phyloP scores from a whole-genome alignment of 345 rosid genomes.

The Noccaea bulbosa region DNA sequence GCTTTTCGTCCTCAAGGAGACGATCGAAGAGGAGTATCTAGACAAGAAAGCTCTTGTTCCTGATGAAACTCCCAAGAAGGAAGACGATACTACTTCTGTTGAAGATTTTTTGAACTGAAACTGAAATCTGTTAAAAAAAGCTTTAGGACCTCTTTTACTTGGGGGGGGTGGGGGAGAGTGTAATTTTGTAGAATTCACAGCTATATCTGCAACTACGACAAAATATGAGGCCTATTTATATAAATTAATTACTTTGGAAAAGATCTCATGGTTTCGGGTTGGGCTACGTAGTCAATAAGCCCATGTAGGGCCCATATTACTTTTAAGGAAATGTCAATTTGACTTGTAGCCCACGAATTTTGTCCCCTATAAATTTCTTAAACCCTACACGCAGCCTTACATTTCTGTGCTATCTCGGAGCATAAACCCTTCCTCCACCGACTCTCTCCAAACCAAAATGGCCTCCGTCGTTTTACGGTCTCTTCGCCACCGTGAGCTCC shows the following conservation, averaged over 20 bases:
- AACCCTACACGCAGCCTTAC: conserved; percentile 45
- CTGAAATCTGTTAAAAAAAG: conserved; percentile 18
- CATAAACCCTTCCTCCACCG: conserved; percentile 45
- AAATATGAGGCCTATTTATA: conserved; percentile 6
- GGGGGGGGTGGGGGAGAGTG: neutral
- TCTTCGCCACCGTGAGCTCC: conserved; percentile 53
- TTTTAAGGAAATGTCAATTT: neutral
- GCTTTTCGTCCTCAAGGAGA: conserved; percentile 81
- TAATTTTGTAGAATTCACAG: conserved; percentile 27
- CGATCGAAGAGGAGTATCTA: conserved; percentile 82
- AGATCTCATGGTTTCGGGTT: neutral
- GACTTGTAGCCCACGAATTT: conserved; percentile 40
- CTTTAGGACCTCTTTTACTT: conserved; percentile 1
- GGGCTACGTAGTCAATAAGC: conserved; percentile 1
- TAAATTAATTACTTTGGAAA: neutral
- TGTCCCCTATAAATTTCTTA: conserved; percentile 9
- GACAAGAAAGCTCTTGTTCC: conserved; percentile 41
- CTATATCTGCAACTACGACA: neutral
- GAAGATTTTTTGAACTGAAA: conserved; percentile 49
- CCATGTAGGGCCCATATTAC: conserved; percentile 27
- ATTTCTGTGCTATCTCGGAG: conserved; percentile 11
- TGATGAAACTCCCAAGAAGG: conserved; percentile 32
- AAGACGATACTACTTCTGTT: conserved; percentile 38
- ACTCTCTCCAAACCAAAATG: conserved; percentile 41
- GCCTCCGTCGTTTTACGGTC: conserved; percentile 56